Conservation (phyloP, 306 rosid genomes). For the Begonia loranthoides region DNA sequence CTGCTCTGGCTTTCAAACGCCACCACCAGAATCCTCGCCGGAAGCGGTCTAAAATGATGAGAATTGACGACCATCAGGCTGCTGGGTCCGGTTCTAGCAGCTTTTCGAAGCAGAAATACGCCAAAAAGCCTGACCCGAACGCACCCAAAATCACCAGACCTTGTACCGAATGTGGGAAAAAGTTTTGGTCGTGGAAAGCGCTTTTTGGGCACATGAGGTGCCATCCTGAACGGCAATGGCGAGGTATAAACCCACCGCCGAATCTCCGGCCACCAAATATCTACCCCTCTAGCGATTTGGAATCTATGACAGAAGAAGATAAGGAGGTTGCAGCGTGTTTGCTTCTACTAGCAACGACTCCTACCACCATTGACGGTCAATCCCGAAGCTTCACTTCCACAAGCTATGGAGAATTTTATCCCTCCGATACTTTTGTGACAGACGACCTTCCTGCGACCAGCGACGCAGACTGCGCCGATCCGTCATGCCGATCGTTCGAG, state of each 20-base stretch:
- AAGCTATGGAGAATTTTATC: neutral
- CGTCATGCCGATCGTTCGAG: slow-evolving; percentile 22
- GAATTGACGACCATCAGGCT: neutral
- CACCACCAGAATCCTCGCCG: slow-evolving; percentile 14
- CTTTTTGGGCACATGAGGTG: slow-evolving; percentile 89
- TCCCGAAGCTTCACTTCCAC: neutral
- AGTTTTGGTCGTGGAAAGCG: slow-evolving; percentile 79
- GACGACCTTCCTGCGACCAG: neutral
- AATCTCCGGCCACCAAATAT: slow-evolving; percentile 8
- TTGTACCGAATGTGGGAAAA: slow-evolving; percentile 65
- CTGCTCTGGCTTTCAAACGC: neutral
- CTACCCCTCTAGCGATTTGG: neutral
- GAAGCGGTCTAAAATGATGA: slow-evolving; percentile 25
- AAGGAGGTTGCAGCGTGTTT: slow-evolving; percentile 51
- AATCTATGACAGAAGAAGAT: slow-evolving; percentile 27
- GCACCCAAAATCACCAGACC: slow-evolving; percentile 32
- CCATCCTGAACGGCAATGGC: slow-evolving; percentile 86
- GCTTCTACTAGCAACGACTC: slow-evolving; percentile 31
- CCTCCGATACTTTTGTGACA: neutral
- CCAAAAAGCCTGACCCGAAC: slow-evolving; percentile 17
- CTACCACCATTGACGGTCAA: neutral
- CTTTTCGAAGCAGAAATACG: slow-evolving; percentile 15
- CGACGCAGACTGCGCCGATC: neutral
- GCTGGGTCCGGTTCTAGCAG: neutral
- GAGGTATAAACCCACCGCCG: slow-evolving; percentile 68